Evolutionary conservation across 2,329 filamentous ascomycete species (phyloP).

Genomic region (Cladorrhinum sp.): DNA sequence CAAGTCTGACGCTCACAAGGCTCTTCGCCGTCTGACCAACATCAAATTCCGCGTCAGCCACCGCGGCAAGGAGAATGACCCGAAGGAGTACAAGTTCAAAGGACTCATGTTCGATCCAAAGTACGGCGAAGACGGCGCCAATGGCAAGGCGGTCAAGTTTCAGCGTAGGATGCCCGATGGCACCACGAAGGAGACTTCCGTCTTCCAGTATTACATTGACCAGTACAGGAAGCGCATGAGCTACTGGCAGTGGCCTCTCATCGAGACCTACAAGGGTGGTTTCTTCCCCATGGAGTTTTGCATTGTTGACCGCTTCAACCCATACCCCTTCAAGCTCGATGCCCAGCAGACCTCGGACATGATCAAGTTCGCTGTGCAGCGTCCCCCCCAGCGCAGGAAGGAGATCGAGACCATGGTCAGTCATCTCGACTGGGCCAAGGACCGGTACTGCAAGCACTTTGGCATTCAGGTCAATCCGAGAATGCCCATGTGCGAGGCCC

Average conservation of each 20-base stretch:
- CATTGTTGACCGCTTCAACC: conserved; percentile 51
- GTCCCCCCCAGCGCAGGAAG: conserved; percentile 63
- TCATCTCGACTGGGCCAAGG: conserved; percentile 64
- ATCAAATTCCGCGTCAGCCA: conserved; percentile 57
- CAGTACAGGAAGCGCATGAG: conserved; percentile 52
- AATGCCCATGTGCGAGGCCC: conserved; percentile 67
- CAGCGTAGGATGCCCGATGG: conserved; percentile 44
- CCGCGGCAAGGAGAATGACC: conserved; percentile 43
- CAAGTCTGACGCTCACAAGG: conserved; percentile 52
- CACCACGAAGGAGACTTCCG: conserved; percentile 37
- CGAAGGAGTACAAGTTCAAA: conserved; percentile 52
- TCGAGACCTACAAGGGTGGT: conserved; percentile 54
- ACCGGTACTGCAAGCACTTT: conserved; percentile 69
- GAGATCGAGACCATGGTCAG: conserved; percentile 67
- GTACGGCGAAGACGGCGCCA: conserved; percentile 45
- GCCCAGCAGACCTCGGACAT: conserved; percentile 69
- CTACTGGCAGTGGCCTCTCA: conserved; percentile 51
- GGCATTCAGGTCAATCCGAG: conserved; percentile 65
- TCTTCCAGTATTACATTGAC: conserved; percentile 56
- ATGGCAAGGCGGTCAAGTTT: conserved; percentile 56
- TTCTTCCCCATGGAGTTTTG: conserved; percentile 63
- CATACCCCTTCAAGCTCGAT: conserved; percentile 62
- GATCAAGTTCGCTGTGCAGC: conserved; percentile 90
- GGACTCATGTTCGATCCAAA: conserved; percentile 47
- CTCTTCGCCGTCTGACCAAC: conserved; percentile 52